These are phyloP conservation scores for Dioszegia crocea DNA, from an alignment of 768 basidiomycete genomes.

Conservation along the genomic window DNA sequence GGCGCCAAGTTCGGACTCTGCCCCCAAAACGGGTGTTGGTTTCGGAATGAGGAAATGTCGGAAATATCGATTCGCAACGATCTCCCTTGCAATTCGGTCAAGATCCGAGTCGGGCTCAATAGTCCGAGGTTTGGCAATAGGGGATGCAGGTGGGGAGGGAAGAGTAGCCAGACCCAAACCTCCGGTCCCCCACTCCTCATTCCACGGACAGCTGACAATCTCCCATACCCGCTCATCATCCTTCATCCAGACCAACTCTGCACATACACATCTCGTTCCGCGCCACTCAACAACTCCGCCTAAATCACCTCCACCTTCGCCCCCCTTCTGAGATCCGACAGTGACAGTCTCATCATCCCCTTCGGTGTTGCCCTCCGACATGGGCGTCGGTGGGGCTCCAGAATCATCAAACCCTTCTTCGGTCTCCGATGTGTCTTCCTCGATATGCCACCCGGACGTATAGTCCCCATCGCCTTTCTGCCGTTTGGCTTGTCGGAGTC, in stretches of 20 bases:
- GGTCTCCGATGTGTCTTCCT: conserved; percentile 19
- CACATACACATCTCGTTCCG: conserved; percentile 11
- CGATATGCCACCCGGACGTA: conserved; percentile 27
- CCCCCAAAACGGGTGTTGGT: too few relatives aligned
- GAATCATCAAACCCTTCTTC: conserved; percentile 25
- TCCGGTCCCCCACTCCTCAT: conserved; percentile 6
- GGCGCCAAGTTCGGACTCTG: too few relatives aligned
- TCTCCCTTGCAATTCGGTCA: conserved; percentile 11
- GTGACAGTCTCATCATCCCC: conserved; percentile 11
- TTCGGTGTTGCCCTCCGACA: conserved; percentile 3
- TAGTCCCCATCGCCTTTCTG: conserved; percentile 17
- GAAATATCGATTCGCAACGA: conserved; percentile 20
- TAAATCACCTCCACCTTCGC: neutral
- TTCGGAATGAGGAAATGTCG: neutral
- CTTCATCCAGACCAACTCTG: conserved; percentile 20
- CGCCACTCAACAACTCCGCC: conserved; percentile 13
- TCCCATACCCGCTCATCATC: conserved; percentile 1
- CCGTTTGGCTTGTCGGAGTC: conserved; percentile 14
- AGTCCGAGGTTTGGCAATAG: neutral
- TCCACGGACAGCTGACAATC: conserved; percentile 10
- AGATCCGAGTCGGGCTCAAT: conserved; percentile 10
- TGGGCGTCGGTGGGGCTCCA: conserved; percentile 31
- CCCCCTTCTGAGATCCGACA: neutral
- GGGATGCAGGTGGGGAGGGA: neutral
- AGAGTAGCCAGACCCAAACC: neutral